These are phyloP conservation scores for Rheum nobile DNA, from an alignment of 148 eudicot genomes.

Conservation along the genomic window DNA sequence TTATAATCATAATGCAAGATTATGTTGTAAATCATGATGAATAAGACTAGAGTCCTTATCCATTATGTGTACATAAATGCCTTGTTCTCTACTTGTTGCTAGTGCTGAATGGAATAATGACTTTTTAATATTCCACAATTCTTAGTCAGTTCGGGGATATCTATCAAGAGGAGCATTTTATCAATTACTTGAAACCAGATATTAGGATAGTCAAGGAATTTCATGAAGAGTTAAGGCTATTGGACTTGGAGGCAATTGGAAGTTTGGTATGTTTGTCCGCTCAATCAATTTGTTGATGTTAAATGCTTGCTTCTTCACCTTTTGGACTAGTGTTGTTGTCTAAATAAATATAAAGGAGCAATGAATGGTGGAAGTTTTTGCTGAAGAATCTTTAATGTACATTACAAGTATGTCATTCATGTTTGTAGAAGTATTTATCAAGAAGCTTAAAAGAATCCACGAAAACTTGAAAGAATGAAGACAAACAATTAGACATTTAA, in stretches of 20 bases:
- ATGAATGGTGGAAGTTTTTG: background rate
- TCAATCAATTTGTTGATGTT: background rate
- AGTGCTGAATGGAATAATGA: constrained; percentile 36
- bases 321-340: constrained; percentile 6
- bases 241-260: constrained; percentile 87
- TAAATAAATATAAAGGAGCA: background rate
- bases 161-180: constrained; percentile 79
- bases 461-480: background rate
- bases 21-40: background rate
- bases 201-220: constrained; percentile 77
- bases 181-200: constrained; percentile 81
- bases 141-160: constrained; percentile 95
- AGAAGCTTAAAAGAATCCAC: background rate
- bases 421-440: background rate
- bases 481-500: background rate
- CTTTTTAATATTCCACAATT: constrained; percentile 46
- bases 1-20: background rate
- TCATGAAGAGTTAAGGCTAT: constrained; percentile 60
- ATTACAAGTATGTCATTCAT: background rate
- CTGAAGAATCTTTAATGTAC: background rate
- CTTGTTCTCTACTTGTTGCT: background rate
- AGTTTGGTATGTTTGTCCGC: constrained; percentile 65
- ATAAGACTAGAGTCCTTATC: background rate
- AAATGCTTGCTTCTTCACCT: constrained; percentile 2
- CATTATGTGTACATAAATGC: background rate